Evolutionary conservation across 805 yeast genomes (phyloP), one percentile per base, ranked within the genome.

Genomic region (Ogataea methanolica): DNA sequence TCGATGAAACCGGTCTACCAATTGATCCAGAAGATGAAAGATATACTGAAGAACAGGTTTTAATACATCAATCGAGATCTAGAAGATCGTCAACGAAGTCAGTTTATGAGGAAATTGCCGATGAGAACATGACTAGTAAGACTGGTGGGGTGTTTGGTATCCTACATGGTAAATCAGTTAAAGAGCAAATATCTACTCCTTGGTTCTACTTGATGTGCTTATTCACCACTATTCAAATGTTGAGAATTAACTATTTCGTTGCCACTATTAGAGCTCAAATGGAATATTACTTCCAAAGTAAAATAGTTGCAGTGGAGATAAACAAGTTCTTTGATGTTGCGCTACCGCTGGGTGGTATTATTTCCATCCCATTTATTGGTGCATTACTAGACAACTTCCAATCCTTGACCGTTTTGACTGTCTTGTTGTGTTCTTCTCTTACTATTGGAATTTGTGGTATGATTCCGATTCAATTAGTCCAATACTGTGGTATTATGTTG

Each of bases 261-360:
- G 97, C 97, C 8, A 88, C 97, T 2, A 72, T 91, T 34, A 79
- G 82, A 59, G 71, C 96, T 0, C 97, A 91, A 69, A 95, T 89
- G 71, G 75, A 75, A 23, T 92, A 72, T 60, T 74, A 90, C 51
- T 73, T 89, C 46, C 79, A 78, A 12, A 71, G 72, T 54, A 69
- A 68, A 8, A 63, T 71, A 4, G 53, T 58, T 3, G 96, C 95
- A 1, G 62, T 74, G 23, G 56, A 59, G 12, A 67, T 88, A 43
- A 89, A 89, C 63, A 78, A 79, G 44, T 82, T 88, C 51, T 92
- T 91, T 59, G 97, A 92, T 62, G 59, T 87, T 45, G 91, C 94
- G 0, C 73, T 91, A 52, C 98, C 98, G 0, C 57, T 88, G 11
- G 98, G 97, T 23, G 97, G 97, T 22, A 68, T 91, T 12, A 53